Evolutionary conservation across 257 asterid species (phyloP), one percentile per base, ranked within the genome.

Genomic region (Nemophila menziesii): DNA sequence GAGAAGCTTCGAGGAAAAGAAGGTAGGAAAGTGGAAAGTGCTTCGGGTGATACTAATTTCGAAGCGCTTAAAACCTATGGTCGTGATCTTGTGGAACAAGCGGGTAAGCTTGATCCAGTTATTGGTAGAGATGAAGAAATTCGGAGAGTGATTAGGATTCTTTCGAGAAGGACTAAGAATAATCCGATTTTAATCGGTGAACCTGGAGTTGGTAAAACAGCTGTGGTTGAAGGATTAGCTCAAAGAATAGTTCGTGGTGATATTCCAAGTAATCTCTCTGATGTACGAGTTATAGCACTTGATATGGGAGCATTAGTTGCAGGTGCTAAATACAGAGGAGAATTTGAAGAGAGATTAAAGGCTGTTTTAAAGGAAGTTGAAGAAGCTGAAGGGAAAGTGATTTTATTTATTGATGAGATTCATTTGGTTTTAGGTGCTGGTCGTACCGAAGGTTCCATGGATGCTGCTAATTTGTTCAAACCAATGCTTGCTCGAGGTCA

Each of bases 121-220:
- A 64, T 64, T 27, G 71, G 71, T 16, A 58, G 71, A 11, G 61
- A 58, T 20, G 62, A 57, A 8, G 66, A 64, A 20, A 64, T 64
- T 18, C 14, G 56, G 24, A 52, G 66, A 34, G 66, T 58, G 2
- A n/a, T 58, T 3, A 24, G 64, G 16, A 58, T 64, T 19, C 58
- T 64, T 3, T 64, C 57, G 0, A 57, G 70, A 20, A 57, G 70
- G 26, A 57, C 55, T 14, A 63, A 63, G 61, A 63, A 63, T 16
- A 63, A 63, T 52, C 70, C 70, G 0, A 60, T 63, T 0, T 55
- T 57, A 6, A 57, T 63, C 20, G 65, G 71, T 6, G 71, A 58
- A 15, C 66, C 66, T 0, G 71, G 71, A n/a, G 66, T 64, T 3
- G 71, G 66, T 13, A 64, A 64, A 53, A 64, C 62, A 6, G 65